phyloP scores from a whole-genome alignment of 768 basidiomycete species.

The Pholiota conissans region DNA sequence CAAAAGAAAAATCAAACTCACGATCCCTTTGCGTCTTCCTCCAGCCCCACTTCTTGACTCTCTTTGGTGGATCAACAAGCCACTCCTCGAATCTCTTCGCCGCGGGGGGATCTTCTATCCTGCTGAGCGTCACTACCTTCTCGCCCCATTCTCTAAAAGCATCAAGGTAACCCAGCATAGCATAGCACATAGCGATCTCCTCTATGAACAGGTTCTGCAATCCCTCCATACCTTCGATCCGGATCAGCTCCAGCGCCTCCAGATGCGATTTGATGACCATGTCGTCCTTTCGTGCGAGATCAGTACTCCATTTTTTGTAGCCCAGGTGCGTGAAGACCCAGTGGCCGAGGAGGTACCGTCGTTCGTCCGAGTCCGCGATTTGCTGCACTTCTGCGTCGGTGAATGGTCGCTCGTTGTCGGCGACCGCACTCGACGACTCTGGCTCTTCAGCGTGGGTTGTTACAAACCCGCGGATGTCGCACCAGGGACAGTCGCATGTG shows the following conservation, averaged over 20 bases:
- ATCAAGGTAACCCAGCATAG: constrained; percentile 37
- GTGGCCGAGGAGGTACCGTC: constrained; percentile 31
- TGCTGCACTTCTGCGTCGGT: constrained; percentile 4
- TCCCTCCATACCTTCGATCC: constrained; percentile 42
- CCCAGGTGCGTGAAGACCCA: constrained; percentile 37
- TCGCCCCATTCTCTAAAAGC: constrained; percentile 37
- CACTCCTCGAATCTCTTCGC: constrained; percentile 32
- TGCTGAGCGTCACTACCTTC: constrained; percentile 27
- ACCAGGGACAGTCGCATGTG: constrained; percentile 39
- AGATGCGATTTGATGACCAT: constrained; percentile 37
- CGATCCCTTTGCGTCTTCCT: constrained; percentile 37
- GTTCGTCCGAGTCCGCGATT: constrained; percentile 29
- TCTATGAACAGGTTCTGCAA: constrained; percentile 39
- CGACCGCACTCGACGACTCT: too few relatives aligned
- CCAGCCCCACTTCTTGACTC: constrained; percentile 41
- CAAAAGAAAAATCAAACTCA: constrained; percentile 19
- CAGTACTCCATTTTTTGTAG: constrained; percentile 42
- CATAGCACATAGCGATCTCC: constrained; percentile 43
- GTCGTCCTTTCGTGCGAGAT: constrained; percentile 40
- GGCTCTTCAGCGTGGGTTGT: background rate
- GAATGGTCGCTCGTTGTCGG: background rate
- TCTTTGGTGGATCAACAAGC: constrained; percentile 30
- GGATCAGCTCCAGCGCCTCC: constrained; percentile 37
- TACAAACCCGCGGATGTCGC: constrained; percentile 22
- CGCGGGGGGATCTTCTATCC: constrained; percentile 29